A percentile compares a stretch with the other conserved stretches of the same genome.
Conservation (phyloP, 257 asterid species). For the Lycium barbarum region DNA sequence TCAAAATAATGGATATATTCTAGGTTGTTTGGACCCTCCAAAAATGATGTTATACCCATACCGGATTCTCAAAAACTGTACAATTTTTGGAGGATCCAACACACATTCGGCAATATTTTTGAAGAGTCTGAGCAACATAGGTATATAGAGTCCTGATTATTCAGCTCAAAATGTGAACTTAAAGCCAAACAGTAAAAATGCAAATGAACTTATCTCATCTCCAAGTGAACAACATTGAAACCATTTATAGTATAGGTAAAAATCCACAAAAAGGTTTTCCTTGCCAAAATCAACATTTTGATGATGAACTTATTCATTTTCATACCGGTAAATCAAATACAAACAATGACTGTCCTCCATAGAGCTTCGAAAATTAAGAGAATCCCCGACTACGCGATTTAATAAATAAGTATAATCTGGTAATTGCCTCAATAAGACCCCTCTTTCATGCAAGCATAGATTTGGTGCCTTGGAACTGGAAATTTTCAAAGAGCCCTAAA, state of each 20-base stretch:
- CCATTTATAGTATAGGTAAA: background rate
- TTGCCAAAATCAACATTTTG: background rate
- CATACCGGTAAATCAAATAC: conserved; percentile 14
- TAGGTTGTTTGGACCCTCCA: too few species aligned
- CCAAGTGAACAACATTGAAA: background rate
- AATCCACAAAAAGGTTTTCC: background rate
- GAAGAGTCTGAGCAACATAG: too few species aligned
- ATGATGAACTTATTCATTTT: conserved; percentile 1
- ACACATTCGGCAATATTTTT: too few species aligned
- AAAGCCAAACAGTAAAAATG: background rate
- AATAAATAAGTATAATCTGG: background rate
- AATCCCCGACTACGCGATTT: background rate
- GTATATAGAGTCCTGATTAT: too few species aligned
- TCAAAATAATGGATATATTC: too few species aligned
- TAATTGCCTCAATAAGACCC: background rate
- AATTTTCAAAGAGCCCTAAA: background rate
- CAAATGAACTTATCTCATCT: background rate
- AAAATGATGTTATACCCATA: too few species aligned
- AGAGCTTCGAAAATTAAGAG: background rate
- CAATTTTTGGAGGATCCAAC: too few species aligned
- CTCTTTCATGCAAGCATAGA: background rate
- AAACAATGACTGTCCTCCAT: background rate
- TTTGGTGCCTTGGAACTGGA: background rate
- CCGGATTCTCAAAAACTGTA: too few species aligned
- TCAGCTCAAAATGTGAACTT: background rate